Conservation (phyloP, 768 basidiomycete genomes). For the Leccinum boreale region DNA sequence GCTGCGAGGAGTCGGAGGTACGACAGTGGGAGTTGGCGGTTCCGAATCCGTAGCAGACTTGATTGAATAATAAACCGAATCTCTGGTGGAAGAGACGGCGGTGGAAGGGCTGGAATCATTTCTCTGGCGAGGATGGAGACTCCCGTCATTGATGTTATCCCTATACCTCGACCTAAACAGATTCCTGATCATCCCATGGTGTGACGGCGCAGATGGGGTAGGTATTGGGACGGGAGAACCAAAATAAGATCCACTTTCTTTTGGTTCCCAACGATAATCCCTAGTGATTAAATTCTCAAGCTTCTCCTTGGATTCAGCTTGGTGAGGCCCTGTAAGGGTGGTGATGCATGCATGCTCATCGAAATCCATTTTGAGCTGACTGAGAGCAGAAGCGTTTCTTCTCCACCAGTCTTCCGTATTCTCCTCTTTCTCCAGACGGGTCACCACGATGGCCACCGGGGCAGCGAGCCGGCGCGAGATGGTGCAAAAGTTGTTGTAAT, state of each 20-base stretch:
- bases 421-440: constrained; percentile 27
- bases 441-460: constrained; percentile 37
- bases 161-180: not conserved
- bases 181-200: not conserved
- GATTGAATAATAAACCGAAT: constrained; percentile 7
- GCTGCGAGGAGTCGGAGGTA: constrained; percentile 9
- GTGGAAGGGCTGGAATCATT: not conserved
- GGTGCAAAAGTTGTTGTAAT: constrained; percentile 34
- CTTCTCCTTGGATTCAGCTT: constrained; percentile 10
- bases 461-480: constrained; percentile 35
- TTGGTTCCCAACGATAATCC: constrained; percentile 7
- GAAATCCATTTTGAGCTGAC: constrained; percentile 28
- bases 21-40: constrained; percentile 7
- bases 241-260: constrained; percentile 7
- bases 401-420: constrained; percentile 33
- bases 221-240: constrained; percentile 4
- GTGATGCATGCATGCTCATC: constrained; percentile 41
- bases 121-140: not conserved
- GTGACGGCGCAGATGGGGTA: not conserved
- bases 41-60: constrained; percentile 6
- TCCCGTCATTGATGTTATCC: not conserved
- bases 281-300: constrained; percentile 13
- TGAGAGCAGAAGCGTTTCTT: constrained; percentile 27
- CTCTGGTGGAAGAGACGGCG: not conserved
- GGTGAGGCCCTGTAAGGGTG: constrained; percentile 10